Evolutionary conservation across 176 grass and related monocot genomes (phyloP), one percentile per base, ranked within the genome.

Genomic region (Oryza australiensis): DNA sequence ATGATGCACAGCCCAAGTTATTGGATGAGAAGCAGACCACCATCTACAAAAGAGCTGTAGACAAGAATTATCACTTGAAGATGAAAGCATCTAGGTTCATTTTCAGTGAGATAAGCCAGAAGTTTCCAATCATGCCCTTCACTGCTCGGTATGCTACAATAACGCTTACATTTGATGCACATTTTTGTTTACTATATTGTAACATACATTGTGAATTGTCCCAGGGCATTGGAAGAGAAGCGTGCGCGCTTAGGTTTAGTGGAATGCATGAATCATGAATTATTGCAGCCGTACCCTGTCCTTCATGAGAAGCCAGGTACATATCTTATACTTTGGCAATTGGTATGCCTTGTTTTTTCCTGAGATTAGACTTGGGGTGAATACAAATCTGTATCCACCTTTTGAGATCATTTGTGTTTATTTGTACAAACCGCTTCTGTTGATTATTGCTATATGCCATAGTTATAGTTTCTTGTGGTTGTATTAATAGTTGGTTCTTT

Each of bases 1-100:
- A 42, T 30, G 7, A 35, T 35, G 27, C 74, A 68, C 85, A 99
- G 97, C 97, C 97, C 2, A 99, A 94, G 70, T 64, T 99, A 7
- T 73, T 99, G 80, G 97, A 99, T 91, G 97, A 99, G 91, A 99
- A 88, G 79, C 97, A 99, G 76, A 99, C 97, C n/a, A 99, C 97
- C 26, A 99, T 99, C 33, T 99, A 96, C 29, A 99, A 99, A 87
- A 95, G 93, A 84, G 97, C 97, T 0, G 93, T 99, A 6, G 97
- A 99, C 84, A 99, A 96, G 87, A 99, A 87, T 73, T 99, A 99
- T 76, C 93, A 99, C 80, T 88, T 99, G 77, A 99, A 99, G 70
- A 99, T 99, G 97, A 99, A 95, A 87, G 91, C 97, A 0, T 99
- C 97, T 1, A 91, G 93, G 72, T 99, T 99, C 64, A 99, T 99